A percentile compares a stretch with the other conserved stretches of the same genome.
These are phyloP conservation scores for Linum tenue DNA, from an alignment of 345 rosid species.

Conservation along the genomic window DNA sequence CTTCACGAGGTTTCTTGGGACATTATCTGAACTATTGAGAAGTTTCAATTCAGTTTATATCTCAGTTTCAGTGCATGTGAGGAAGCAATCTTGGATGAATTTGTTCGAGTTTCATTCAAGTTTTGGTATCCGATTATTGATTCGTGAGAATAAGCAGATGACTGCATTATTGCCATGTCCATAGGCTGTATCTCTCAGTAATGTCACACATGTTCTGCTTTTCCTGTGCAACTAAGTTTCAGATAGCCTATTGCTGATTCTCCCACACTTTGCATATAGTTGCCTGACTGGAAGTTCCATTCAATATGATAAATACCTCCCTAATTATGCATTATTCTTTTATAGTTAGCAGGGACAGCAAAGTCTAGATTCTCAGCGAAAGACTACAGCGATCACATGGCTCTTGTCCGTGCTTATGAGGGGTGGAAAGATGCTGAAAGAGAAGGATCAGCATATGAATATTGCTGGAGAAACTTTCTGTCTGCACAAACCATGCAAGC, in stretches of 20 bases:
- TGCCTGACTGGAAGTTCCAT: not conserved
- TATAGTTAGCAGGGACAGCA: constrained; percentile 86
- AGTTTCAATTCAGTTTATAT: not conserved
- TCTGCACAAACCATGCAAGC: constrained; percentile 96
- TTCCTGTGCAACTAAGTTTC: too few relatives aligned
- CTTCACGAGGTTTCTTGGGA: not conserved
- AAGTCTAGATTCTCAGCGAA: constrained; percentile 93
- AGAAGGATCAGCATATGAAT: constrained; percentile 91
- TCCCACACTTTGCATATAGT: not conserved
- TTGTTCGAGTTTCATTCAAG: not conserved
- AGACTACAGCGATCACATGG: constrained; percentile 99
- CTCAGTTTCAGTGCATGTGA: not conserved
- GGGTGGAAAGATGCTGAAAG: constrained; percentile 98
- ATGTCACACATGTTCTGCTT: too few relatives aligned
- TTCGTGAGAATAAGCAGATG: too few relatives aligned
- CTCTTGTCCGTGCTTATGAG: constrained; percentile 96
- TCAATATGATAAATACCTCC: not conserved
- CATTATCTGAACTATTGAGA: not conserved
- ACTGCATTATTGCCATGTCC: too few relatives aligned
- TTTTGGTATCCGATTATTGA: not conserved
- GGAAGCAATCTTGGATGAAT: not conserved
- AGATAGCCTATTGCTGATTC: not conserved
- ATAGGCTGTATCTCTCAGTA: too few relatives aligned
- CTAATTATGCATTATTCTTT: constrained; percentile 3
- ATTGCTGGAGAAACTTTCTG: constrained; percentile 95